Base-by-base conservation (phyloP, 768 basidiomycete species). In the Fibroporia radiculosa region DNA sequence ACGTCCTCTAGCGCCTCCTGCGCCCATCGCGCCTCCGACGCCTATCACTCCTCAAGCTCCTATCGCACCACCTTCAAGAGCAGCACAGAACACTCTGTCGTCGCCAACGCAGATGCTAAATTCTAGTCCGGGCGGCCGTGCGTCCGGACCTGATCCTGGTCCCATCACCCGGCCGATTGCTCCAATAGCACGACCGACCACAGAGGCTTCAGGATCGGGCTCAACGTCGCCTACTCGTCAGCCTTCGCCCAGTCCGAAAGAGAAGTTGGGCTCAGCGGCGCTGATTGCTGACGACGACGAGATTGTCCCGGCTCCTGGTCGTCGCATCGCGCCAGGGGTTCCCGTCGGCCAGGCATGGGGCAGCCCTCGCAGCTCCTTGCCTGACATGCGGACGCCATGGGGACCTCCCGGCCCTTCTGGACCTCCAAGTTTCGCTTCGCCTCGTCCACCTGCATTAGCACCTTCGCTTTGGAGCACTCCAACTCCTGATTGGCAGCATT, bases 201-300 rank as follows among this genome's bases (percentile, higher is more conserved):
- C 59, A 44, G 72, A 66, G n/a, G 64, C 69, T 13, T 51, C 66
- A 1, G 59, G 66, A 3, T 79, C 82, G 1, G 77, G 77, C 2
- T 80, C 80, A 10, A 79, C 77, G 3, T 85, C 83, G 1, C 73
- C 75, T 10, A 63, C 62, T 14, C 66, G 69, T 35, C 68, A 72
- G 8, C n/a, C n/a, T n/a, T 72, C 74, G 27, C 71, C 74, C 3
- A 74, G 73, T 48, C 74, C 74, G 7, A 88, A 87, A 57, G 78
- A 79, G 31, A 65, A 80, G 27, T 68, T 88, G 6, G 87, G 87
- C 11, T 88, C 86, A 12, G 82, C 82, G 4, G 86, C 87, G 16
- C 71, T 89, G 16, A 77, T 80, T 2, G 77, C 84, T 12, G 85
- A 87, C 48, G 86, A 86, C 48, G 87, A 90, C 58, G 86, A 89